Conservation (phyloP, 768 basidiomycete genomes). For the Leccinum truebloodii region DNA sequence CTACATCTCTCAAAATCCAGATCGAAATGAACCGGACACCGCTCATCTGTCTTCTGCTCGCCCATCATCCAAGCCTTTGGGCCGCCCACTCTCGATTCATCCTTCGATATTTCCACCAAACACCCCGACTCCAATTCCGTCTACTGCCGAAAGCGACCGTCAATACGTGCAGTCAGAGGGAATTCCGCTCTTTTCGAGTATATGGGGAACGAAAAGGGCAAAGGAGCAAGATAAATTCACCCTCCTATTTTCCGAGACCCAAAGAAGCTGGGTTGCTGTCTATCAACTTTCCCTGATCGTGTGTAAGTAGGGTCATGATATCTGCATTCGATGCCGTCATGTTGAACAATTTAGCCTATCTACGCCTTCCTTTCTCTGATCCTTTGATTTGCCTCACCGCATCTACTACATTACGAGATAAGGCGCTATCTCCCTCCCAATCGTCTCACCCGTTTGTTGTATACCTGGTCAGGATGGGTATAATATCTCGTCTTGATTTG, state of each 20-base stretch:
- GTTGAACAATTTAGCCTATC: constrained; percentile 54
- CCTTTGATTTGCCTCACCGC: constrained; percentile 84
- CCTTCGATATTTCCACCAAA: constrained; percentile 77
- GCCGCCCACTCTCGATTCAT: constrained; percentile 39
- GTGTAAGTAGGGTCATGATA: constrained; percentile 50
- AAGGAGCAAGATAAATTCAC: constrained; percentile 57
- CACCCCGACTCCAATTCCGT: constrained; percentile 84
- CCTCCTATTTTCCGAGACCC: constrained; percentile 63
- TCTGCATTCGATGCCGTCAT: neutral
- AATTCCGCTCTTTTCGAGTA: constrained; percentile 63
- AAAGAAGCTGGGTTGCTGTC: constrained; percentile 73
- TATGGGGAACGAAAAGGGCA: constrained; percentile 66
- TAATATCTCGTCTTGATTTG: constrained; percentile 18
- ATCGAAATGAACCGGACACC: constrained; percentile 39
- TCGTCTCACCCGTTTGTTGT: constrained; percentile 35
- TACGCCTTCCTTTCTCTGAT: constrained; percentile 65
- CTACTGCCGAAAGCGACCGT: constrained; percentile 68
- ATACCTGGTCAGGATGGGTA: constrained; percentile 22
- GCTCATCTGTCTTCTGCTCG: constrained; percentile 52
- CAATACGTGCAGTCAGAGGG: constrained; percentile 81
- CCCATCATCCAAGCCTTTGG: constrained; percentile 44
- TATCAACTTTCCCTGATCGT: constrained; percentile 79
- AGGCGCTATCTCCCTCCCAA: constrained; percentile 52
- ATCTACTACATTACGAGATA: constrained; percentile 86
- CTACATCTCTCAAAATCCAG: constrained; percentile 60